Evolutionary conservation across 805 yeast species (phyloP).

Genomic region (Clavispora carvajalis): DNA sequence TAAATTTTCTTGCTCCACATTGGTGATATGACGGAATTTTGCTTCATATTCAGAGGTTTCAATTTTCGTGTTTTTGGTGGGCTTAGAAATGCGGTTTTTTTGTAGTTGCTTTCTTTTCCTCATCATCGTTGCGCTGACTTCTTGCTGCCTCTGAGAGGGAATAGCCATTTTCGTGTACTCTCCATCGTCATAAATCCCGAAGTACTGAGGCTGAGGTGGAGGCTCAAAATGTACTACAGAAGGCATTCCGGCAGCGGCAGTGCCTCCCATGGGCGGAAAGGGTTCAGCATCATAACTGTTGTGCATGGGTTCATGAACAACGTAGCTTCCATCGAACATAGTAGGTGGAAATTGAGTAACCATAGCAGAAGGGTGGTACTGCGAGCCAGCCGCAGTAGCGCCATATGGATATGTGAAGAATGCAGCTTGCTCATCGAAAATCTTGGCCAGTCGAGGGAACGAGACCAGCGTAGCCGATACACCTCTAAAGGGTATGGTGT

Average conservation of each 20-base stretch:
- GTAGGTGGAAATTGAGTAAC: conserved; percentile 8
- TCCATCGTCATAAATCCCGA: conserved; percentile 8
- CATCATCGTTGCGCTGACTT: conserved; percentile 30
- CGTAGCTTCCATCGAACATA: conserved; percentile 1
- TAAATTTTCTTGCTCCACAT: background rate
- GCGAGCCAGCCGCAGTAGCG: conserved; percentile 4
- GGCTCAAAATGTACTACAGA: conserved; percentile 5
- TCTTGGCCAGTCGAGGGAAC: conserved; percentile 15
- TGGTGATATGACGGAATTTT: conserved; percentile 2
- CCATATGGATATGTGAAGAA: background rate
- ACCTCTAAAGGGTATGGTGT: conserved; percentile 42
- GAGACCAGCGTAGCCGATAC: conserved; percentile 14
- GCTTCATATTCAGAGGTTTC: conserved; percentile 6
- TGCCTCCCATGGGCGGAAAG: background rate
- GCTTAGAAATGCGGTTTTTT: conserved; percentile 11
- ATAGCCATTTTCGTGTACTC: conserved; percentile 5
- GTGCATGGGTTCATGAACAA: background rate
- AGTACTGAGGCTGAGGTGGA: conserved; percentile 1
- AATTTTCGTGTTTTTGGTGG: background rate
- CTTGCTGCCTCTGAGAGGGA: conserved; percentile 27
- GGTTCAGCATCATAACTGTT: background rate
- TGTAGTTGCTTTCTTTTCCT: conserved; percentile 25
- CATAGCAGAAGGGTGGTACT: conserved; percentile 5
- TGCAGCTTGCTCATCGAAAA: conserved; percentile 6
- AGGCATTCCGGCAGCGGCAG: conserved; percentile 4